Base-by-base conservation (phyloP, 495 filamentous ascomycete genomes). In the Podospora appendiculata region DNA sequence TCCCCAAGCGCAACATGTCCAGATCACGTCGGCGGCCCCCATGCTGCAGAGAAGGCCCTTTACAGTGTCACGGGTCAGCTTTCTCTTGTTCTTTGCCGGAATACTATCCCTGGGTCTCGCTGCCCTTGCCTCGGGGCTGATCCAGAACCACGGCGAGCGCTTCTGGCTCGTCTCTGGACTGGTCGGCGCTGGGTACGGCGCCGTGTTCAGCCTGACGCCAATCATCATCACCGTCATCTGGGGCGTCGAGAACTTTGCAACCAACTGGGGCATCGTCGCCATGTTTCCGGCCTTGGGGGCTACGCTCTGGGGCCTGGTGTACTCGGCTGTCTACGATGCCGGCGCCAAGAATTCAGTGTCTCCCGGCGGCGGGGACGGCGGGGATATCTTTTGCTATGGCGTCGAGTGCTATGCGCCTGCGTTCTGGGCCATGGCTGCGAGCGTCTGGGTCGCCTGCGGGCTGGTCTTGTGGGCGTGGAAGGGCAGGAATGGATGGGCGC, bases 241-340 rank as follows among this genome's bases (percentile, higher is more conserved):
- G 93, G 93, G 93, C 36, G 90, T 95, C 2, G 89, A 96, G 71
- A 98, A 97, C 67, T 97, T 97, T 66, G 93, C 88, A 53, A 98
- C 93, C 3, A 97, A 98, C 59, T 98, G 92, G 85, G 93, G 93
- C 12, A 89, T 96, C 53, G 84, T 98, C 13, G 88, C 88, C 35
- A 88, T 94, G 72, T 85, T 90, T 45, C 93, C 93, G 8, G 93
- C 91, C 1, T 66, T 81, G 3, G 92, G 92, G 0, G 89, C 90
- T 0, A 85, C 88, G 0, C 72, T 90, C 9, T 98, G 89, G 90
- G 88, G 93, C 0, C 57, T 88, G 4, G 69, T 96, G 11, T 98
- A 96, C 62, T 84, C 84, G 8, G 78, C 72, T 0, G 84, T 88
- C 5, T 98, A 96, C 66, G 84, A 96, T 63, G 71, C 75, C 32